Evolutionary conservation across 2,329 filamentous ascomycete genomes (phyloP).

Genomic region (Hawksworthiomyces lignivorus): DNA sequence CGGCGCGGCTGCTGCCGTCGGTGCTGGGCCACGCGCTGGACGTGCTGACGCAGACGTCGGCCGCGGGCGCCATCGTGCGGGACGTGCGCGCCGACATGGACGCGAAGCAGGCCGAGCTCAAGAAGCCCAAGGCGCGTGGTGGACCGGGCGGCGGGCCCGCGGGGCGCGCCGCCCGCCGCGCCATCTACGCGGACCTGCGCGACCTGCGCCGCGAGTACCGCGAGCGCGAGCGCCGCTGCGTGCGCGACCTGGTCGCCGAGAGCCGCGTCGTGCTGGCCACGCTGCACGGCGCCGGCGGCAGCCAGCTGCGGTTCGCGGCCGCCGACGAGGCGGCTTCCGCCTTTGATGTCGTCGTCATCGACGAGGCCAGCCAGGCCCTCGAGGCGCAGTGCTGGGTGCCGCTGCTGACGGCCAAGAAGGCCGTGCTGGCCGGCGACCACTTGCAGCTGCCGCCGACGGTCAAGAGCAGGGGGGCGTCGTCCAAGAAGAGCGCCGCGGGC

Average conservation of each 20-base stretch:
- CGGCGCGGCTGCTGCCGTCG: constrained; percentile 79
- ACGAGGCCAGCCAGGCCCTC: constrained; percentile 91
- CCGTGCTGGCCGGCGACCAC: constrained; percentile 89
- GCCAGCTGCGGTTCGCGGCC: constrained; percentile 52
- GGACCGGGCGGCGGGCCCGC: background rate
- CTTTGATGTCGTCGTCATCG: constrained; percentile 92
- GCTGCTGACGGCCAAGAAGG: constrained; percentile 70
- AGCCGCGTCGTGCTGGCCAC: constrained; percentile 90
- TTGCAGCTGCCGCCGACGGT: constrained; percentile 91
- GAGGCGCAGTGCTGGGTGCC: constrained; percentile 98
- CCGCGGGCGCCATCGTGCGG: constrained; percentile 79
- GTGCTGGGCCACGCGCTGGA: constrained; percentile 88
- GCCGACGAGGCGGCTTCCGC: constrained; percentile 45
- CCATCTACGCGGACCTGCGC: constrained; percentile 78
- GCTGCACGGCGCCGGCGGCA: constrained; percentile 82
- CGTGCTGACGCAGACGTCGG: constrained; percentile 80
- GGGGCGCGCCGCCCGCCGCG: constrained; percentile 53
- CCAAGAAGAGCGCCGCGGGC: background rate
- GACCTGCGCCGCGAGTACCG: constrained; percentile 83
- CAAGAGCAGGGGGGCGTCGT: constrained; percentile 58
- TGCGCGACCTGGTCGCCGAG: constrained; percentile 62
- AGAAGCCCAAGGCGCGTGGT: constrained; percentile 48
- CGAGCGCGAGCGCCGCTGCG: constrained; percentile 74
- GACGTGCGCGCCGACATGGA: constrained; percentile 93
- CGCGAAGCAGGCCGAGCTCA: constrained; percentile 79